A percentile compares a stretch with the other conserved stretches of the same genome.
These are phyloP conservation scores for Juglanconis sp. DNA, from an alignment of 2,329 filamentous ascomycete genomes.

Conservation along the genomic window DNA sequence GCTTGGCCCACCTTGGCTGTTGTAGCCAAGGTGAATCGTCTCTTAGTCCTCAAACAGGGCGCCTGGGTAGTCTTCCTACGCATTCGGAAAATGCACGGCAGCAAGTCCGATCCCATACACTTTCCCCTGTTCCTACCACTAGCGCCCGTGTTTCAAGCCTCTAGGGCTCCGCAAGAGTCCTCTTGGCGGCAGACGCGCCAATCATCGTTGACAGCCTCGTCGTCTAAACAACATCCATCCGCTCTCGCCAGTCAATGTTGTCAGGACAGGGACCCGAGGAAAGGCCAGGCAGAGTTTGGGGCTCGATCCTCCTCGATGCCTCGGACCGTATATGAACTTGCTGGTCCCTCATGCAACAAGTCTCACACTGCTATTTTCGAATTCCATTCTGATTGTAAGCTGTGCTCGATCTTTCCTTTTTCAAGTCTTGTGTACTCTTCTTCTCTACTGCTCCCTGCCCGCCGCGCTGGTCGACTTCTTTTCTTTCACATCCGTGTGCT, in stretches of 20 bases:
- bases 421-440: slow-evolving; percentile 26
- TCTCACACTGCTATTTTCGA: neutral
- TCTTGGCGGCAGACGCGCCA: slow-evolving; percentile 18
- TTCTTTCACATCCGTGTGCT: slow-evolving; percentile 20
- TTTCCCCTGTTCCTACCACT: slow-evolving; percentile 9
- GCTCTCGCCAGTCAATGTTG: neutral
- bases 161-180: slow-evolving; percentile 13
- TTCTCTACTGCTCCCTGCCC: slow-evolving; percentile 26
- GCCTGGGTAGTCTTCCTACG: neutral
- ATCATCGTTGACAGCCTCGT: neutral
- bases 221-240: neutral
- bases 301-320: slow-evolving; percentile 1
- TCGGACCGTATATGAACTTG: slow-evolving; percentile 30
- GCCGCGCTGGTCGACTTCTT: slow-evolving; percentile 29
- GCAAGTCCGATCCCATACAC: neutral
- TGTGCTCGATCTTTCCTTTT: slow-evolving; percentile 32
- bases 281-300: neutral
- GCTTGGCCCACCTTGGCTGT: slow-evolving; percentile 27
- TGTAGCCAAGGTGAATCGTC: slow-evolving; percentile 16
- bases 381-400: slow-evolving; percentile 24
- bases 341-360: slow-evolving; percentile 8
- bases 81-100: neutral
- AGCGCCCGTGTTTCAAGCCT: slow-evolving; percentile 22
- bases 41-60: slow-evolving; percentile 10
- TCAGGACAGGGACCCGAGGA: neutral